Percentiles rank a stretch among this genome's conserved stretches.
These are phyloP conservation scores for Fraxinus paxiana DNA, from an alignment of 305 asterid species.

Conservation along the genomic window DNA sequence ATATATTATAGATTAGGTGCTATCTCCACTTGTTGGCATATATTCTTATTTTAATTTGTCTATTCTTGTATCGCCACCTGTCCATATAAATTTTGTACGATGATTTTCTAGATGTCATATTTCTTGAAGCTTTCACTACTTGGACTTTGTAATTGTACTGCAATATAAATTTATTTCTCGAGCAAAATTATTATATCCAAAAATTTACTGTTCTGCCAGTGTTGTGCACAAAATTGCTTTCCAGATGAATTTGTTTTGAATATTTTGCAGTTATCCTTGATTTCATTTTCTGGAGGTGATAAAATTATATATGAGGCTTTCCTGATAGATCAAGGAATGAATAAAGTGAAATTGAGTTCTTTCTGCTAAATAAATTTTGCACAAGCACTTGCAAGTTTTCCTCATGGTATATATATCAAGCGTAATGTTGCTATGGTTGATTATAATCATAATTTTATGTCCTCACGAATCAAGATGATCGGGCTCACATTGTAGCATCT, in stretches of 20 bases:
- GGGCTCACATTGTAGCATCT: background rate
- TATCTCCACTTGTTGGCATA: background rate
- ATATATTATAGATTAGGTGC: background rate
- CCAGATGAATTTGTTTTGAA: background rate
- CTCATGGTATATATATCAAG: background rate
- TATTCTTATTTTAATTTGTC: background rate
- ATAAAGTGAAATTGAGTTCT: background rate
- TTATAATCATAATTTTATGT: background rate
- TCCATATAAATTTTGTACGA: background rate
- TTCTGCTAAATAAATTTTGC: background rate
- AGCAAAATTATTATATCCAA: background rate
- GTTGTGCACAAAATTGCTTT: background rate
- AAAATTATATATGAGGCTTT: background rate
- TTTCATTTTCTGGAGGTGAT: background rate
- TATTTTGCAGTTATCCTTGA: background rate
- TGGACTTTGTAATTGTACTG: background rate
- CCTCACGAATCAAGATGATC: background rate
- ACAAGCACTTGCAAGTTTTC: background rate
- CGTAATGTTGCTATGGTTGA: background rate
- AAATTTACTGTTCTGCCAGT: background rate
- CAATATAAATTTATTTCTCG: background rate
- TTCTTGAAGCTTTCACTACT: background rate
- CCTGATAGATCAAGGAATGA: background rate
- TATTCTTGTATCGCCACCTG: background rate
- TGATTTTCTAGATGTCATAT: background rate